Evolutionary conservation across 2,329 filamentous ascomycete genomes (phyloP).

Genomic region (Beauveria brongniartii): DNA sequence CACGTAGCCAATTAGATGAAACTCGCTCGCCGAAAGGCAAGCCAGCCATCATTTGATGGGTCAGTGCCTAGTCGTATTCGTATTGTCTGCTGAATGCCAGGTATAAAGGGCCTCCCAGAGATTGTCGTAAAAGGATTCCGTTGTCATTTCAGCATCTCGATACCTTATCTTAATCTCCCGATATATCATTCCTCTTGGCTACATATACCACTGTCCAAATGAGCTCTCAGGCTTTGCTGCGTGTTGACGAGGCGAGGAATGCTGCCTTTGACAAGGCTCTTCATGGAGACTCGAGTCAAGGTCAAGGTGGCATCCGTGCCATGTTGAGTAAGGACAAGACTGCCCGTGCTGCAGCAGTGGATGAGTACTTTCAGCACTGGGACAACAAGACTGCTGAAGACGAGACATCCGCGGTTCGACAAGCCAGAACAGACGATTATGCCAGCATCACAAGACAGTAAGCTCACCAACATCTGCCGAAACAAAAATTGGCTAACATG

Average conservation of each 20-base stretch:
- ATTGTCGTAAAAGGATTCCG: neutral
- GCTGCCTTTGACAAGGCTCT: conserved; percentile 77
- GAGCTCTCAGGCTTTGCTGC: conserved; percentile 49
- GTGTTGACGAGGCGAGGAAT: conserved; percentile 71
- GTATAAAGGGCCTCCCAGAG: neutral
- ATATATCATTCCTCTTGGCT: no score
- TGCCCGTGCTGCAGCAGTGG: conserved; percentile 67
- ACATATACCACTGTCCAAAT: conserved; percentile 8
- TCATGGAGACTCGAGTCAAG: conserved; percentile 59
- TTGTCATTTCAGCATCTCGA: neutral
- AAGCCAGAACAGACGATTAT: conserved; percentile 74
- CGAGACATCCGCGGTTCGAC: conserved; percentile 61
- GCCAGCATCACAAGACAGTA: conserved; percentile 82
- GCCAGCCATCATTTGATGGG: neutral
- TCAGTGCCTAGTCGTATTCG: conserved; percentile 5
- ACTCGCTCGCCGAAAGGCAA: neutral
- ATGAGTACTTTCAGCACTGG: conserved; percentile 90
- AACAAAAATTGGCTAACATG: neutral
- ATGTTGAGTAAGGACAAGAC: conserved; percentile 69
- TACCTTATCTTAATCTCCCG: no score
- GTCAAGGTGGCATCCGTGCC: conserved; percentile 62
- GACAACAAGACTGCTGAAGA: conserved; percentile 66
- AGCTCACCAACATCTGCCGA: conserved; percentile 23
- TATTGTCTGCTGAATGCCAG: neutral
- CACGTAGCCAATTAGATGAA: neutral